These are phyloP conservation scores for Tolypocladium amazonense DNA, from an alignment of 2,329 filamentous ascomycete species.

Conservation along the genomic window DNA sequence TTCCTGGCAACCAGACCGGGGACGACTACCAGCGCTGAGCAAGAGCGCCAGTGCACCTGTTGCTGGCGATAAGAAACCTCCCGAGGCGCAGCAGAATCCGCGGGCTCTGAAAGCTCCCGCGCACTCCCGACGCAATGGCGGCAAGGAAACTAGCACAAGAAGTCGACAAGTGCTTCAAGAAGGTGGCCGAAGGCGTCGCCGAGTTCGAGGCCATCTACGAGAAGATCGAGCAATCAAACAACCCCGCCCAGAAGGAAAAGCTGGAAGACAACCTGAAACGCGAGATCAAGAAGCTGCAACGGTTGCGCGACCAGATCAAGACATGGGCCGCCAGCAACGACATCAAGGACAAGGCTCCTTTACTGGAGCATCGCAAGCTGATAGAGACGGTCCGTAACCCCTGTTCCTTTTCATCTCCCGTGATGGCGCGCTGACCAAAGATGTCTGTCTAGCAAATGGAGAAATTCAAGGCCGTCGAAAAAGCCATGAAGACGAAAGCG, in stretches of 20 bases:
- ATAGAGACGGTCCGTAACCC: slow-evolving; percentile 78
- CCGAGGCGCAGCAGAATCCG: not conserved
- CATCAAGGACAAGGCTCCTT: slow-evolving; percentile 96
- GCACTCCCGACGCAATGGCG: slow-evolving; percentile 55
- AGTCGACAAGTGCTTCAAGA: slow-evolving; percentile 99
- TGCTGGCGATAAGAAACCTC: not conserved
- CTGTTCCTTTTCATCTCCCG: not conserved
- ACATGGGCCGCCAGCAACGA: slow-evolving; percentile 98
- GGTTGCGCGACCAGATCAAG: slow-evolving; percentile 97
- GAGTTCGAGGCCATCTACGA: slow-evolving; percentile 95
- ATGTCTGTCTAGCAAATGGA: slow-evolving; percentile 73
- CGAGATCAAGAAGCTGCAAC: slow-evolving; percentile 99
- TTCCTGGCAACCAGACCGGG: not conserved
- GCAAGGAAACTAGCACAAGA: slow-evolving; percentile 95
- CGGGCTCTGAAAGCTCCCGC: slow-evolving; percentile 1
- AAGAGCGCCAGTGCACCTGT: not conserved
- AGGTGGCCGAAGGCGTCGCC: slow-evolving; percentile 83
- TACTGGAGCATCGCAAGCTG: slow-evolving; percentile 86
- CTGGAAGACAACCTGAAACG: slow-evolving; percentile 96
- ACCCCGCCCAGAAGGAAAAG: slow-evolving; percentile 95
- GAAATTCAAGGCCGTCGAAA: slow-evolving; percentile 99
- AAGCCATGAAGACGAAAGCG: slow-evolving; percentile 99
- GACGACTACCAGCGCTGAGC: not conserved
- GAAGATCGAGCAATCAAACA: slow-evolving; percentile 89
- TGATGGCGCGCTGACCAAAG: not conserved